Evolutionary conservation across 2,329 filamentous ascomycete genomes (phyloP), one percentile per base, ranked within the genome.

Genomic region (Metarhizium album): DNA sequence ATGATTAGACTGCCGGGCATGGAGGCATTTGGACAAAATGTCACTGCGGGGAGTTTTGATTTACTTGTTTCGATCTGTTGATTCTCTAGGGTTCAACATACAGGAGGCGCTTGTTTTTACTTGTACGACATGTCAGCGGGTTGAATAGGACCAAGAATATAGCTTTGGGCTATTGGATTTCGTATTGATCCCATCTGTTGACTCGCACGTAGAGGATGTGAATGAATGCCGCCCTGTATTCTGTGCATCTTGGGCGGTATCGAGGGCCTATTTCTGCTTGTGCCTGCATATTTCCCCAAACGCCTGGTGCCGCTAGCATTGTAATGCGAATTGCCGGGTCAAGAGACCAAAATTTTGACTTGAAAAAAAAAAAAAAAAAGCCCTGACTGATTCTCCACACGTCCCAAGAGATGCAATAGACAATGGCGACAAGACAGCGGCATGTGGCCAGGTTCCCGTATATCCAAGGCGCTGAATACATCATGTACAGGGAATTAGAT

Each of bases 1-100:
- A 67, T 7, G 64, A 67, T 42, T 67, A 60, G 16, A 43, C 42
- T 45, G 45, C n/a, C 16, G 43, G 16, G 20, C 37, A 38, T 38
- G 18, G 23, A 24, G 45, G 49, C 24, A n/a, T 33, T 42, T 35
- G 49, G 49, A 27, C 16, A 42, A 45, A 35, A 45, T 31, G 18
- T 18, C 18, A 48, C 42, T 45, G 24, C 46, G 38, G 35, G 50
- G 46, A 45, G 46, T 52, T 48, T 45, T n/a, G n/a, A n/a, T n/a
- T n/a, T n/a, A n/a, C n/a, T n/a, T n/a, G n/a, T 48, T 45, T 48
- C 2, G 22, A 14, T 33, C 13, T 45, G 31, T 40, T 45, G 6
- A 37, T n/a, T 43, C 35, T 43, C 20, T 42, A 33, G 27, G 9
- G 31, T 18, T 8, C 18, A 11, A 23, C 27, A 20, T 8, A 38